Evolutionary conservation across 768 basidiomycete genomes (phyloP).

Genomic region (Mycena leptocephala): DNA sequence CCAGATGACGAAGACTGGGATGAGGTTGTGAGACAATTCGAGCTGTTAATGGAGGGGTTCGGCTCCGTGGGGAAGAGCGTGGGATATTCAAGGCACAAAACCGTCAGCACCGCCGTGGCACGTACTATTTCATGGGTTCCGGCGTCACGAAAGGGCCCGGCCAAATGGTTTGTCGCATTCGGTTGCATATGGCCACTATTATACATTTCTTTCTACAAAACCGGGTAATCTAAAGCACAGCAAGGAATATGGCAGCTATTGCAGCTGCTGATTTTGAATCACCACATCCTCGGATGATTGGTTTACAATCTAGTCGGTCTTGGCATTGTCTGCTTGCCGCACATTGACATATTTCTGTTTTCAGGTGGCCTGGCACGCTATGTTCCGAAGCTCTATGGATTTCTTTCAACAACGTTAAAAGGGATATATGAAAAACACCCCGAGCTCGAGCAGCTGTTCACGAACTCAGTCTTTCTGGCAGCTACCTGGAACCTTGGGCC

Average conservation of each 20-base stretch:
- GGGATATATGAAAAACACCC: background rate
- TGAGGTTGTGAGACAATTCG: background rate
- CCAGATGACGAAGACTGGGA: background rate
- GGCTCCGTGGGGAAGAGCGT: background rate
- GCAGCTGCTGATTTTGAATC: background rate
- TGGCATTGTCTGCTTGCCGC: background rate
- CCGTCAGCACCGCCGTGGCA: background rate
- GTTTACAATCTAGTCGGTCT: background rate
- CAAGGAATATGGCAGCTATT: background rate
- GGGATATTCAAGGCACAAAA: background rate
- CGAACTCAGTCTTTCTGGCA: background rate
- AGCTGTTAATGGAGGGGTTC: background rate
- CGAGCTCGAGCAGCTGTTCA: background rate
- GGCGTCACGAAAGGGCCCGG: background rate
- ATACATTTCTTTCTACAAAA: background rate
- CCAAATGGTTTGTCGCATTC: background rate
- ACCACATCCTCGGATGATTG: background rate
- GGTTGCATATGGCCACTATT: too few relatives aligned
- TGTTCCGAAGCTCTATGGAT: background rate
- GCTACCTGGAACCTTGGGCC: background rate
- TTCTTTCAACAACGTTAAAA: background rate
- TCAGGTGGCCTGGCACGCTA: background rate
- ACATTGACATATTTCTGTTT: background rate
- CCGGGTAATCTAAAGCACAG: background rate
- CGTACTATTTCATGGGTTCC: background rate